Percentiles rank a stretch among this genome's conserved stretches.
Conservation (phyloP, 495 filamentous ascomycete species). For the Saxophila tyrrhenica region DNA sequence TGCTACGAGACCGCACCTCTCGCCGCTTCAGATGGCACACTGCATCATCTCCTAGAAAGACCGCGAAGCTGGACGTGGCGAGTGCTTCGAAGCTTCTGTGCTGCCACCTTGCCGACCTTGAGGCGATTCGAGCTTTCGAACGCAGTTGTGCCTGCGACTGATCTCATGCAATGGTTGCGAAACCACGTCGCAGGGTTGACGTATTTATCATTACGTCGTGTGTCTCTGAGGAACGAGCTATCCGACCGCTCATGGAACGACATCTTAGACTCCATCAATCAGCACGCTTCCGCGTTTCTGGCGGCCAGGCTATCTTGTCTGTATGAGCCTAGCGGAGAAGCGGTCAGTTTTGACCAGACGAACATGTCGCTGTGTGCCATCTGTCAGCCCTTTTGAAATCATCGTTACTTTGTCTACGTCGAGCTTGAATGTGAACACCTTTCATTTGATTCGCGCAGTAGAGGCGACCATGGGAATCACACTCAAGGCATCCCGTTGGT, state of each 20-base stretch:
- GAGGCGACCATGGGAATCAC: not conserved
- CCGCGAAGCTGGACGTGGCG: no score
- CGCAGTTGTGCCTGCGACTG: not conserved
- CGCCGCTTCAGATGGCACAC: no score
- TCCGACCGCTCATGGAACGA: not conserved
- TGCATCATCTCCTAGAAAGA: no score
- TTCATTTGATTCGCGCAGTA: no score
- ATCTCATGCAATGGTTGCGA: not conserved
- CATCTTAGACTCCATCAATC: not conserved
- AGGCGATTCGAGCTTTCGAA: not conserved
- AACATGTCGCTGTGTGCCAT: not conserved
- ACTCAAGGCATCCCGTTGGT: not conserved
- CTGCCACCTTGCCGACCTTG: not conserved
- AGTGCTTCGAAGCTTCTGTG: not conserved
- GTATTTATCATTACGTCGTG: not conserved
- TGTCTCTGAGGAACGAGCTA: not conserved
- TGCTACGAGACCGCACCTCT: not conserved
- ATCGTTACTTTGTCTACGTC: not conserved
- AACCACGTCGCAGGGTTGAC: not conserved
- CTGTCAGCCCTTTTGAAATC: not conserved
- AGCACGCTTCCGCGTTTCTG: not conserved
- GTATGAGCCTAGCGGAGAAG: not conserved
- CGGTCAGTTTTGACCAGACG: not conserved
- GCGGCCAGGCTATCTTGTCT: not conserved
- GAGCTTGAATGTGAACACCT: not conserved